Evolutionary conservation across 176 grass and related monocot species (phyloP), one percentile per base, ranked within the genome.

Genomic region (barley (Hordeum vulgare)): DNA sequence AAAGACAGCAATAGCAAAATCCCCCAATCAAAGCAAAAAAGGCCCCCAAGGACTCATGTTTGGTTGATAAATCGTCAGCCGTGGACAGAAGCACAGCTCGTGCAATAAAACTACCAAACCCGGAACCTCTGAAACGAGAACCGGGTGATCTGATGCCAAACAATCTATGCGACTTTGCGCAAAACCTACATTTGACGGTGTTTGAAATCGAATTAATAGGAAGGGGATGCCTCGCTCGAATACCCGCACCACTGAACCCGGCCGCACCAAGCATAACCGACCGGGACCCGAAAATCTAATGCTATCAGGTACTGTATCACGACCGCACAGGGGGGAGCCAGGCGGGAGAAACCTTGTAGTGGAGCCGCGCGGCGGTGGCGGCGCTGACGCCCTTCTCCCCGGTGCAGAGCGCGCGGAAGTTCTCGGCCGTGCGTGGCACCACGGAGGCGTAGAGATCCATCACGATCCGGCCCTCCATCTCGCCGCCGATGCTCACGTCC

Each of bases 401-500:
- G 56, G 93, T 95, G 86, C 96, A 98, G 66, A 98, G 96, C 60
- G 85, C 91, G 83, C 96, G 94, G 77, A 98, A 98, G 84, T 98
- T 95, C 89, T 98, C 96, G 5, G 93, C 96, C 42, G 93, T 94
- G 84, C 78, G 81, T 17, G 96, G 91, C 74, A 44, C 87, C 70
- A 98, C 76, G 18, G 84, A 91, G 15, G 85, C 85, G 77, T 86
- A 95, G 65, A 95, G 96, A 61, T 98, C 91, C 70, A 93, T 84
- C 76, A 98, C 89, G 83, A 98, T 90, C 71, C 96, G 81, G 59
- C 93, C 96, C 83, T 98, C 96, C 91, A 95, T 76, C 11, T 93
- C 93, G 28, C 90, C 93, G 24, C 85, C 96, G 77, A 98, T 95
- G 86, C 89, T 93, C 24, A 98, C 82, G 81, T 95, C 93, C 68